phyloP scores from a whole-genome alignment of 805 yeast genomes.

The Priceomyces medius region DNA sequence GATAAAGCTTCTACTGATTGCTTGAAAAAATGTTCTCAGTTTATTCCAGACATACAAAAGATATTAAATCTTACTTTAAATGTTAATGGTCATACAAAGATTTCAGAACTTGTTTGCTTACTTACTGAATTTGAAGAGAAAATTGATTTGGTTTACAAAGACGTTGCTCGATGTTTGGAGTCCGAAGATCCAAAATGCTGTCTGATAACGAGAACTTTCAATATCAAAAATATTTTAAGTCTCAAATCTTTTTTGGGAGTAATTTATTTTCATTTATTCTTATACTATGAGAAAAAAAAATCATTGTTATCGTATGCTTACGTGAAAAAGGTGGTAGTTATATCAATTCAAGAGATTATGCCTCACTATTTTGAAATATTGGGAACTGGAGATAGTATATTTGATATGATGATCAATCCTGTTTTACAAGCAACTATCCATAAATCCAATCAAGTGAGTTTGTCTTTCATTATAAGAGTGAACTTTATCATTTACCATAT shows the following conservation, averaged over 20 bases:
- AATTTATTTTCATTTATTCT: conserved; percentile 41
- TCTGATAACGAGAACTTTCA: conserved; percentile 14
- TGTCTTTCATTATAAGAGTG: conserved; percentile 29
- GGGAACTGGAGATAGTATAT: conserved; percentile 28
- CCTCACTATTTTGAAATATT: conserved; percentile 36
- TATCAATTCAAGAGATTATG: conserved; percentile 31
- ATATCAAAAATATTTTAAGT: conserved; percentile 27
- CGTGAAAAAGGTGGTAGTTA: conserved; percentile 30
- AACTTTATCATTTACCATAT: conserved; percentile 28
- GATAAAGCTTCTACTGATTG: conserved; percentile 42
- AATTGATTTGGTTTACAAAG: conserved; percentile 30
- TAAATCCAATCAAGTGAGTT: conserved; percentile 28
- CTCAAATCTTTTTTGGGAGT: conserved; percentile 35
- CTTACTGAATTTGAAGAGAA: conserved; percentile 37
- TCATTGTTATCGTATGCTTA: conserved; percentile 36
- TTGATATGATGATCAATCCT: conserved; percentile 40
- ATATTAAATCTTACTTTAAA: conserved; percentile 40
- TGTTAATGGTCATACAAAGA: conserved; percentile 35
- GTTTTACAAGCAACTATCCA: conserved; percentile 29
- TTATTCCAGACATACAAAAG: conserved; percentile 27
- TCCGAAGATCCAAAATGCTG: conserved; percentile 9
- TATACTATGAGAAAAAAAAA: conserved; percentile 38
- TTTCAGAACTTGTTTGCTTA: conserved; percentile 34
- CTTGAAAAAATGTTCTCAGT: conserved; percentile 26
- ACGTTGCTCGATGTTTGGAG: conserved; percentile 17